Percentiles rank a stretch among this genome's conserved stretches.
Evolutionary conservation across 2,329 filamentous ascomycete species (phyloP).

Genomic region (Aspergillus spinulosporus): DNA sequence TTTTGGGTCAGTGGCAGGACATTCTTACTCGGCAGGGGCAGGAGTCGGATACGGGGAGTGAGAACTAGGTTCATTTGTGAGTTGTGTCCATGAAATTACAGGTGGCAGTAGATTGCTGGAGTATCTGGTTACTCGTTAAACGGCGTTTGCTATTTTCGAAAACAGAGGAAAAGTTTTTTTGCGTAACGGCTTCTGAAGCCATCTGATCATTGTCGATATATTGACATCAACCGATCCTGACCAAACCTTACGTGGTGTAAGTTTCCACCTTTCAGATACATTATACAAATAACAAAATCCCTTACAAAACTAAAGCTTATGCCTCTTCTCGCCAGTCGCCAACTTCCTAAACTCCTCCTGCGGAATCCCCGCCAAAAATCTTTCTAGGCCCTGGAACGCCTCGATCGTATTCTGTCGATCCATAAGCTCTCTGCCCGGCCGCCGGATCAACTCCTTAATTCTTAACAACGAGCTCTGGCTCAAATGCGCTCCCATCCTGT

Average conservation of each 20-base stretch:
- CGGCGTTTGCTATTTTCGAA: background rate
- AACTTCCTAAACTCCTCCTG: conserved; percentile 87
- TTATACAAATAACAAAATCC: background rate
- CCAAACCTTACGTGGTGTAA: background rate
- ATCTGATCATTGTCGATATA: background rate
- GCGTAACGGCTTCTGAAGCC: background rate
- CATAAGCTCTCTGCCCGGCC: conserved; percentile 69
- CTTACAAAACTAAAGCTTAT: conserved; percentile 68
- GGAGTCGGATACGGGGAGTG: conserved; percentile 39
- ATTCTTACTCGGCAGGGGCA: conserved; percentile 48
- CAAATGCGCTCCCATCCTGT: conserved; percentile 76
- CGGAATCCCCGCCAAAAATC: conserved; percentile 77
- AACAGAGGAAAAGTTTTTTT: background rate
- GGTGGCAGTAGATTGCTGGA: background rate
- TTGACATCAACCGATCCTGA: background rate
- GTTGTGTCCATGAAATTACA: background rate
- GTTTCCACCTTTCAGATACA: background rate
- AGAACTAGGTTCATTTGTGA: conserved; percentile 18
- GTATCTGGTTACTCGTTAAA: conserved; percentile 2
- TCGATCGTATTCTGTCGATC: conserved; percentile 79
- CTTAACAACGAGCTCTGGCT: conserved; percentile 74
- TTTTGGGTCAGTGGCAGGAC: conserved; percentile 72
- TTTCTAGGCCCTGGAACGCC: conserved; percentile 79
- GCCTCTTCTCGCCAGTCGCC: conserved; percentile 84
- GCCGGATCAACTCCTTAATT: conserved; percentile 81